Evolutionary conservation across 768 basidiomycete species (phyloP), one percentile per base, ranked within the genome.

Genomic region (Psilocybe azurescens): DNA sequence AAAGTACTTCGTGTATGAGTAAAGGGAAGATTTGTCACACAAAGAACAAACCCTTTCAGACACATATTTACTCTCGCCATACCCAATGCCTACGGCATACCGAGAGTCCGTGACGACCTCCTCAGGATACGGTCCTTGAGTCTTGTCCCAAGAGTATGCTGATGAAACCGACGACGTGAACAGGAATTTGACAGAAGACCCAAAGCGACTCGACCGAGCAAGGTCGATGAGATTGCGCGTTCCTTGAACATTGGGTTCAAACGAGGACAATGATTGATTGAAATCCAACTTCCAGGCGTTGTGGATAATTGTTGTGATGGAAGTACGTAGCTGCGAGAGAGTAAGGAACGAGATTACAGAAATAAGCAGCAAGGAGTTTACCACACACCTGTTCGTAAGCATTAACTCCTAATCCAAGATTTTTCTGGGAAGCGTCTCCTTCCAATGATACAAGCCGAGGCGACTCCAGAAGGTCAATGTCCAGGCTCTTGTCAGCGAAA

Each of bases 231-330:
- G 67, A 46, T 79, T 77, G 4, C 80, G 77, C 2, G 78, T 77
- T 14, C 78, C 78, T 14, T 70, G 69, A 29, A 84, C 70, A 59
- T 71, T 77, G 3, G 78, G 72, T 53, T 83, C 82, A 46, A 83
- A 81, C 1, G 83, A 79, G 3, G 76, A 72, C 3, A 84, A 65
- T 0, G 75, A 61, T 24, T 78, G 32, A 59, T 82, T 84, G 66
- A 83, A 83, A 48, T 84, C 77, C n/a, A 84, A 67, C 24, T 69
- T 74, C 83, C 83, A 84, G 2, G 81, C 82, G 52, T 76, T 79
- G 56, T 83, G 81, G 10, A 83, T 75, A 60, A 84, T 76, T 13
- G 63, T 57, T 0, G 73, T 80, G 5, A 78, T 68, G 5, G 66
- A 67, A 18, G 66, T 59, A 13, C 70, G 66, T 9, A 80, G 63